A percentile compares a stretch with the other conserved stretches of the same genome.
phyloP scores from a whole-genome alignment of 2,329 filamentous ascomycete genomes.

The Neonectria sp. region DNA sequence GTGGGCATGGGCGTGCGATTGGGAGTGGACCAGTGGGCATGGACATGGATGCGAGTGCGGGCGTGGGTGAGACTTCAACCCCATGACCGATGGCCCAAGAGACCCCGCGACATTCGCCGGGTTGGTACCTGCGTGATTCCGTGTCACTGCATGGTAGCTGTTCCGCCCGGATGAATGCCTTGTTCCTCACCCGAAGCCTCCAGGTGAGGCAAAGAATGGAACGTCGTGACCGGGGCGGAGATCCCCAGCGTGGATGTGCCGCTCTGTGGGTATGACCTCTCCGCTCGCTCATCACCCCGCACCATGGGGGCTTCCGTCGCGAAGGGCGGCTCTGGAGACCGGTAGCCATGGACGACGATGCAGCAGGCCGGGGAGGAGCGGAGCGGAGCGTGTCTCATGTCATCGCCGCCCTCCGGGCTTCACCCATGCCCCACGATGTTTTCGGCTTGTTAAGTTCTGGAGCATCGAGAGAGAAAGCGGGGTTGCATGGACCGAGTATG shows the following conservation, averaged over 20 bases:
- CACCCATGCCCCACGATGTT: constrained; percentile 11
- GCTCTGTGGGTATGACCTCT: constrained; percentile 12
- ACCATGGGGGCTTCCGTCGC: constrained; percentile 33
- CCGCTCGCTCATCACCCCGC: constrained; percentile 20
- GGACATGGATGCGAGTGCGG: constrained; percentile 14
- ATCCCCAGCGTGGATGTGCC: constrained; percentile 1
- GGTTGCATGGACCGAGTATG: constrained; percentile 19
- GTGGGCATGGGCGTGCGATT: constrained; percentile 22
- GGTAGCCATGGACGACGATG: constrained; percentile 18
- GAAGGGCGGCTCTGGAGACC: constrained; percentile 42
- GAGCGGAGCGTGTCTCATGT: constrained; percentile 26
- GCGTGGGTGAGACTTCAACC: constrained; percentile 28
- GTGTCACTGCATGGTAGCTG: constrained; percentile 39
- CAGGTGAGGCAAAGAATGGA: constrained; percentile 7
- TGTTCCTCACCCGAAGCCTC: constrained; percentile 9
- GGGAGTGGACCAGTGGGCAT: constrained; percentile 23
- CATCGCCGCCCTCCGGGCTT: constrained; percentile 14
- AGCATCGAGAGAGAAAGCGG: constrained; percentile 23
- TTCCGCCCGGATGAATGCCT: constrained; percentile 14
- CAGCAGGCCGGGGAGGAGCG: constrained; percentile 23
- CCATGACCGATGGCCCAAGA: constrained; percentile 18
- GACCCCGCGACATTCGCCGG: constrained; percentile 26
- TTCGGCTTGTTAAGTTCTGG: constrained; percentile 8
- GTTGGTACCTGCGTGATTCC: constrained; percentile 47
- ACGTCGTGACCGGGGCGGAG: constrained; percentile 12